Conservation (phyloP, 331 rosid genomes). For the Phaseolus coccineus region DNA sequence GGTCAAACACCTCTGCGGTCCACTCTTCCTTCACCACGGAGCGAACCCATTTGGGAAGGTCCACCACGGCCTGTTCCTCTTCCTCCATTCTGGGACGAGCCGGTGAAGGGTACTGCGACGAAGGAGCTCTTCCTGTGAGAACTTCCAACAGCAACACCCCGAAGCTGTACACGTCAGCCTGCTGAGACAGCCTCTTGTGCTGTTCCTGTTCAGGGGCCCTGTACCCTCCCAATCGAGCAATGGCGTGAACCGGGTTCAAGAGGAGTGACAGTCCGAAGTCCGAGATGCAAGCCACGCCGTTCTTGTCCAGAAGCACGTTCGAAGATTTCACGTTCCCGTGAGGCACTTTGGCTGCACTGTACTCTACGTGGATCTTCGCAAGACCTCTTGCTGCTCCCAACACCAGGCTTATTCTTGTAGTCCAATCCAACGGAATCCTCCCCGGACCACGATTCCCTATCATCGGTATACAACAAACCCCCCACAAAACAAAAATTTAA, state of each 20-base stretch:
- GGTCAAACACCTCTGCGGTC: conserved; percentile 98
- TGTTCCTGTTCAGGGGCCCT: conserved; percentile 90
- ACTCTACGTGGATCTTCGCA: conserved; percentile 80
- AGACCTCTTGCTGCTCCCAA: conserved; percentile 95
- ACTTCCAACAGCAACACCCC: conserved; percentile 89
- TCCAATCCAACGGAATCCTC: conserved; percentile 99
- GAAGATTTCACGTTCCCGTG: conserved; percentile 95
- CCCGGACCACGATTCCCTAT: conserved; percentile 96
- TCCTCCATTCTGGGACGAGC: conserved; percentile 56
- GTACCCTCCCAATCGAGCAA: conserved; percentile 95
- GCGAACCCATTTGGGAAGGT: conserved; percentile 92
- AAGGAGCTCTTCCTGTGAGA: conserved; percentile 87
- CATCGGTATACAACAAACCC: neutral
- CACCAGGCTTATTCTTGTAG: conserved; percentile 92
- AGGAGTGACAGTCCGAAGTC: conserved; percentile 89
- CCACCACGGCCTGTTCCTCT: conserved; percentile 62
- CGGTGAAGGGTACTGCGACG: conserved; percentile 73
- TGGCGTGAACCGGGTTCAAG: conserved; percentile 92
- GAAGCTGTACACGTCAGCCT: conserved; percentile 87
- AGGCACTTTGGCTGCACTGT: conserved; percentile 73
- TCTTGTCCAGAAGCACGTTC: conserved; percentile 91
- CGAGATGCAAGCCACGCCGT: conserved; percentile 91
- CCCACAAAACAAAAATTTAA: neutral
- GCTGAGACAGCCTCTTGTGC: conserved; percentile 78
- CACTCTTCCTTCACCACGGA: conserved; percentile 98